Base-by-base conservation (phyloP, 2,329 filamentous ascomycete species). In the Neurospora sp. region DNA sequence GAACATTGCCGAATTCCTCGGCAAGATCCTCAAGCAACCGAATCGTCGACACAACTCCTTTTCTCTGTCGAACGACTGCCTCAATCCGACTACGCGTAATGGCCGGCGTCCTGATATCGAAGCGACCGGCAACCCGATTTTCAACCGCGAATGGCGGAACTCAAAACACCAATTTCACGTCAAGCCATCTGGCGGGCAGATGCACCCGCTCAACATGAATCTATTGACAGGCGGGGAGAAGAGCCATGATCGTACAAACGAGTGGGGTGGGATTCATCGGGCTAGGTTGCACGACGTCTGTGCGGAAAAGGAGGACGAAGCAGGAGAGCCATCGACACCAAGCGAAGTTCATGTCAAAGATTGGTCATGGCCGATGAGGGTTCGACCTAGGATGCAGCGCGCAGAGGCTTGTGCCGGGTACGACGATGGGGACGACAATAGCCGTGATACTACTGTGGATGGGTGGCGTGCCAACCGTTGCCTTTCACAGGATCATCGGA, bases 1-100 rank as follows among this genome's bases (percentile, higher is more conserved):
- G 80, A 82, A 81, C 68, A 83, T 86, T 81, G 83, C 84, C 71
- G 81, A 83, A 69, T 79, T 86, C 23, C 83, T 85, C 71, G 80
- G 76, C 23, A 81, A 81, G 72, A 77, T 81, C 46, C 78, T 79
- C 43, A 75, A 69, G 23, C 70, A 52, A 41, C 72, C 72, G 2
- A 65, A 43, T 33, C 41, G 39, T 6, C 66, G 69, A 11, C n/a
- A 28, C 37, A 39, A 43, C 28, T 69, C 57, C 12, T 19, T 52
- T 36, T 57, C 33, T 11, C 67, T 40, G 1, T 37, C 10, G 5
- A 68, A 17, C 33, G 6, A 37, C 67, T 68, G 6, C 67, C 36
- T 3, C 33, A 38, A 15, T n/a, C 38, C 33, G 36, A 19, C 19
- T 28, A 23, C 36, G 10, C 62, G 43, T 23, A 62, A 62, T 39